Base-by-base conservation (phyloP, 768 basidiomycete species). In the Floccularia luteovirens region DNA sequence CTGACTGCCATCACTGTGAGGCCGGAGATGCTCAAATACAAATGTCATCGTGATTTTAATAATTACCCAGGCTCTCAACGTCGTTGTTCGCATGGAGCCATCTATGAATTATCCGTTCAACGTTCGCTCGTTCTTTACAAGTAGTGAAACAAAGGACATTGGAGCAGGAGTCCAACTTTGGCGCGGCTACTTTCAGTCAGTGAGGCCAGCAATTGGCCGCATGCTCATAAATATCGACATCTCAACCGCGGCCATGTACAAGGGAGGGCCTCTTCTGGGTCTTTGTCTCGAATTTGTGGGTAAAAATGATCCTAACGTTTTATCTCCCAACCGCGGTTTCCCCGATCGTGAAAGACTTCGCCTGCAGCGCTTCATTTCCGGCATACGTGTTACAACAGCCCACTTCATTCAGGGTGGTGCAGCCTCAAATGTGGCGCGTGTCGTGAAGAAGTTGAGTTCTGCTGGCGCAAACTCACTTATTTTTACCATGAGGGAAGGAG, bases 111-210 rank as follows among this genome's bases (percentile, higher is more conserved):
- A 81, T 41, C 86, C 87, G 0, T 85, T 81, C 66, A 86, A 88
- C 34, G 72, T 78, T 2, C 74, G 85, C 0, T 87, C 82, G 0
- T 88, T 90, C 59, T 90, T 83, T 54, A 83, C 83, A 0, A 57
- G 74, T 30, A 56, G 58, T 1, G 85, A 79, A 43, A 70, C 62
- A 3, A 74, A 66, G 44, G 59, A 66, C 31, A 67, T 87, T 17
- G 82, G 86, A 1, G 51, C 57, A 0, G 87, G 88, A 1, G 65
- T 90, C 4, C 67, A 75, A 14, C 66, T 89, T 2, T 85, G 84
- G 84, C 69, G 87, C 3, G 87, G 87, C 0, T 89, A 85, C 43
- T 88, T 90, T 60, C 88, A 89, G 54, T 84, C 82, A 0, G 70
- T 88, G 8, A 68, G 87, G 16, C 86, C 86, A 12, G 79, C 75